Percentiles rank a stretch among this genome's conserved stretches.
phyloP scores from a whole-genome alignment of 106 monocot species.

The Phalaenopsis equestris region DNA sequence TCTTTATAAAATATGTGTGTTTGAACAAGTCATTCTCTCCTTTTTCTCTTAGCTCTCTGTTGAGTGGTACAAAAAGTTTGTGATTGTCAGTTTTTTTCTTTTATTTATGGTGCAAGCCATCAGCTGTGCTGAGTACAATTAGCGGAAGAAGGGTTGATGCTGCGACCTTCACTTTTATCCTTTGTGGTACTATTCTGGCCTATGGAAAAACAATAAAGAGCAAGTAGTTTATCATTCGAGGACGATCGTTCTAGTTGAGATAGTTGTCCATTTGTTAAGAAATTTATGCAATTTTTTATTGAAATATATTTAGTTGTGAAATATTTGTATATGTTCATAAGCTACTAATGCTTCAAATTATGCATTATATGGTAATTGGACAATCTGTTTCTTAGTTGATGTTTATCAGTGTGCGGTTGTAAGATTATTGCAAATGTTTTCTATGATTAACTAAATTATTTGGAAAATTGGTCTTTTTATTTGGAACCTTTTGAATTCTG shows the following conservation, averaged over 20 bases:
- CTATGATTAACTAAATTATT: background rate
- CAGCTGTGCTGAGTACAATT: background rate
- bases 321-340: background rate
- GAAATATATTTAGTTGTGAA: slow-evolving; percentile 1
- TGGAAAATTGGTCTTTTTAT: background rate
- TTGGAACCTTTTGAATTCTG: background rate
- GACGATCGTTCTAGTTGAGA: background rate
- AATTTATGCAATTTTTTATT: background rate
- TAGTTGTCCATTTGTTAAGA: background rate
- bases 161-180: no score
- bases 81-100: background rate
- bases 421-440: background rate
- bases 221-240: background rate
- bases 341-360: background rate
- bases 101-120: background rate
- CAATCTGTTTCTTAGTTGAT: background rate
- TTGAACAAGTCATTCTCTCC: no score
- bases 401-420: background rate
- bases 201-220: no score
- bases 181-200: no score
- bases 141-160: no score
- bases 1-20: background rate
- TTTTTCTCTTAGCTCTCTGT: no score
- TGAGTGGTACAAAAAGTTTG: no score
- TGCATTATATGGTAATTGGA: background rate